A percentile compares a stretch with the other conserved stretches of the same genome.
Evolutionary conservation across 1,139 yeast genomes (phyloP).

Genomic region (Pichia sp.): DNA sequence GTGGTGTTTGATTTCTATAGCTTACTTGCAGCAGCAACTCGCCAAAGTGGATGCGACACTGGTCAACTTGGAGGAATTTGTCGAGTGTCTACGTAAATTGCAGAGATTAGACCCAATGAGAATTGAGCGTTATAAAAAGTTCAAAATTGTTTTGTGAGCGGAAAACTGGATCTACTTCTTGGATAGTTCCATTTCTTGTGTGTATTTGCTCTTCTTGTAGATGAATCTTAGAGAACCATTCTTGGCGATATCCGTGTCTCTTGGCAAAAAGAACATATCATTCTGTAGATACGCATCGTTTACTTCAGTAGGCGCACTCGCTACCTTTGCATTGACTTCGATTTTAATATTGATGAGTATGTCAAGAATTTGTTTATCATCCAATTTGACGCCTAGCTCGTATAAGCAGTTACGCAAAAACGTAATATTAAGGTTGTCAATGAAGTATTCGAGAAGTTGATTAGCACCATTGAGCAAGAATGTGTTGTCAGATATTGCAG

Average conservation of each 20-base stretch:
- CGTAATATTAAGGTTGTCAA: slow-evolving; percentile 22
- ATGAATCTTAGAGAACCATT: slow-evolving; percentile 25
- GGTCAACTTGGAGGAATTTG: slow-evolving; percentile 3
- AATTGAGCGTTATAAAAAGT: slow-evolving; percentile 42
- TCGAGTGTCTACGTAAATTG: slow-evolving; percentile 33
- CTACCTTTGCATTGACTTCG: slow-evolving; percentile 12
- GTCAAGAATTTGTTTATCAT: slow-evolving; percentile 17
- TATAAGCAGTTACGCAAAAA: slow-evolving; percentile 18
- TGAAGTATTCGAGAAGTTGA: slow-evolving; percentile 24
- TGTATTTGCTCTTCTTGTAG: slow-evolving; percentile 22
- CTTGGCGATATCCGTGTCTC: slow-evolving; percentile 25
- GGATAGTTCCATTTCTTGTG: slow-evolving; percentile 18
- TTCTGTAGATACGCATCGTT: slow-evolving; percentile 7
- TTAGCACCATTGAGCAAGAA: slow-evolving; percentile 29
- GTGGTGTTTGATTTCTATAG: slow-evolving; percentile 57
- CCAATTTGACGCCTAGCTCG: slow-evolving; percentile 14
- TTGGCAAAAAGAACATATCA: slow-evolving; percentile 22
- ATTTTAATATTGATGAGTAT: slow-evolving; percentile 23
- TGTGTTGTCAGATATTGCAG: too few species aligned
- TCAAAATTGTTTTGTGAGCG: too few species aligned
- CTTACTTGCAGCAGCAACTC: slow-evolving; percentile 32
- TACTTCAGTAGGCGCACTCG: background rate
- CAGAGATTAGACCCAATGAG: slow-evolving; percentile 64
- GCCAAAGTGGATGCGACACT: slow-evolving; percentile 1
- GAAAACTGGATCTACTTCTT: background rate